phyloP scores from a whole-genome alignment of 805 yeast species.

The Ogataea degrootiae region DNA sequence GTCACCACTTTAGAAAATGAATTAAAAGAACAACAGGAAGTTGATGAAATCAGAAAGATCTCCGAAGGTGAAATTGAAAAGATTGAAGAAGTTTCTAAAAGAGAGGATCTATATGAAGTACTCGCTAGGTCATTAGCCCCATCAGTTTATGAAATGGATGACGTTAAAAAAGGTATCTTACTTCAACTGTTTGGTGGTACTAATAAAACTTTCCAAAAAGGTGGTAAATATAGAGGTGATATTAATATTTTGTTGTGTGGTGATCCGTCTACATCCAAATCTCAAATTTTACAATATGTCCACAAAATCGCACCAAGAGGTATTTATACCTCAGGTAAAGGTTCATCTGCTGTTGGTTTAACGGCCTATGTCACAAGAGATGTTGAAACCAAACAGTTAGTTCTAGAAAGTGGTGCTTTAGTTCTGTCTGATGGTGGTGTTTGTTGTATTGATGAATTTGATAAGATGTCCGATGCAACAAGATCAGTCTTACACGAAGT shows the following conservation, averaged over 20 bases:
- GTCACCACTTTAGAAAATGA: conserved; percentile 62
- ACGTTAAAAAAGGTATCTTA: conserved; percentile 91
- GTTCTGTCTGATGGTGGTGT: conserved; percentile 97
- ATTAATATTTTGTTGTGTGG: conserved; percentile 90
- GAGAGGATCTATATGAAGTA: conserved; percentile 80
- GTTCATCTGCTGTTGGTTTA: conserved; percentile 97
- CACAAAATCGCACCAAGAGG: conserved; percentile 98
- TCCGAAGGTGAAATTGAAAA: conserved; percentile 63
- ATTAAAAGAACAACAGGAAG: conserved; percentile 56
- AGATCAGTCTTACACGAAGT: conserved; percentile 96
- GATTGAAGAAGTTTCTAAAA: conserved; percentile 55
- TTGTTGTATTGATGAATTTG: conserved; percentile 98
- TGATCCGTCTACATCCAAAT: conserved; percentile 96
- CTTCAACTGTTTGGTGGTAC: conserved; percentile 95
- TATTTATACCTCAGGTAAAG: conserved; percentile 96
- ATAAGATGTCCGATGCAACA: conserved; percentile 93
- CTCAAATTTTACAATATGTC: conserved; percentile 90
- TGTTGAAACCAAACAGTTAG: conserved; percentile 87
- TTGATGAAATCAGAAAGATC: conserved; percentile 69
- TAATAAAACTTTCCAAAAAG: conserved; percentile 79
- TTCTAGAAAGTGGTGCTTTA: conserved; percentile 92
- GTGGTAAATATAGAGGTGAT: conserved; percentile 96
- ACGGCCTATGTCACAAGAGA: conserved; percentile 97
- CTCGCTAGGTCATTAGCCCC: conserved; percentile 93
- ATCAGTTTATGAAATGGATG: conserved; percentile 94